These are phyloP conservation scores for Microcyclospora pomicola DNA, from an alignment of 2,329 filamentous ascomycete genomes.

Conservation along the genomic window DNA sequence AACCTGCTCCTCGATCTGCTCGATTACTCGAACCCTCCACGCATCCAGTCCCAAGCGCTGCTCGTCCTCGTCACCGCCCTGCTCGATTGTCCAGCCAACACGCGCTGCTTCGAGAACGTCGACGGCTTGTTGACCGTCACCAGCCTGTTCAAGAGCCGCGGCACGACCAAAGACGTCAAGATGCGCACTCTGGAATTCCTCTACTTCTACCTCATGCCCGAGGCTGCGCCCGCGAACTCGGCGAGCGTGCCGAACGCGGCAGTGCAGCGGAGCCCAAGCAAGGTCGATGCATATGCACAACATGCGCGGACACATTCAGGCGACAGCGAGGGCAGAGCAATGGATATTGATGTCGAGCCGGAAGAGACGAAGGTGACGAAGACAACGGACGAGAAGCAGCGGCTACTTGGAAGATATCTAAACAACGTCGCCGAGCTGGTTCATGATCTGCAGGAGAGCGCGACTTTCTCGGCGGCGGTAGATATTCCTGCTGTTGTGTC, in stretches of 20 bases:
- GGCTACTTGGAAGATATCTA: conserved; percentile 60
- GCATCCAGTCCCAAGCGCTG: conserved; percentile 79
- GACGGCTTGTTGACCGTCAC: conserved; percentile 87
- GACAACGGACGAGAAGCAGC: conserved; percentile 69
- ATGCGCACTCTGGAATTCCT: conserved; percentile 93
- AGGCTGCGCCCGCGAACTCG: conserved; percentile 35
- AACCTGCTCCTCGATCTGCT: conserved; percentile 92
- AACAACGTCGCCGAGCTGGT: conserved; percentile 76
- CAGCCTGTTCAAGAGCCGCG: conserved; percentile 78
- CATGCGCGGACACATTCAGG: conserved; percentile 20
- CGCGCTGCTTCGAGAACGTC: conserved; percentile 78
- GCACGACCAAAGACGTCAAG: conserved; percentile 78
- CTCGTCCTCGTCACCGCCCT: conserved; percentile 82
- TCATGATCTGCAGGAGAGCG: conserved; percentile 61
- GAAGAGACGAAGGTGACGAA: conserved; percentile 43
- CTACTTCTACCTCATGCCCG: conserved; percentile 97
- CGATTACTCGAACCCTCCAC: conserved; percentile 76
- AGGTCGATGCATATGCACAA: conserved; percentile 9
- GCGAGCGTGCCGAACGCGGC: conserved; percentile 15
- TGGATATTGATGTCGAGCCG: conserved; percentile 20
- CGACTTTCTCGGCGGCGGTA: conserved; percentile 45
- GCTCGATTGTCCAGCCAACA: conserved; percentile 74
- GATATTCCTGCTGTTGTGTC: conserved; percentile 4
- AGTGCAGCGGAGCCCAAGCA: conserved; percentile 14
- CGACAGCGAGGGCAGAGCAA: conserved; percentile 20